phyloP scores from a whole-genome alignment of 768 basidiomycete genomes.

The Gymnopilus junonius region DNA sequence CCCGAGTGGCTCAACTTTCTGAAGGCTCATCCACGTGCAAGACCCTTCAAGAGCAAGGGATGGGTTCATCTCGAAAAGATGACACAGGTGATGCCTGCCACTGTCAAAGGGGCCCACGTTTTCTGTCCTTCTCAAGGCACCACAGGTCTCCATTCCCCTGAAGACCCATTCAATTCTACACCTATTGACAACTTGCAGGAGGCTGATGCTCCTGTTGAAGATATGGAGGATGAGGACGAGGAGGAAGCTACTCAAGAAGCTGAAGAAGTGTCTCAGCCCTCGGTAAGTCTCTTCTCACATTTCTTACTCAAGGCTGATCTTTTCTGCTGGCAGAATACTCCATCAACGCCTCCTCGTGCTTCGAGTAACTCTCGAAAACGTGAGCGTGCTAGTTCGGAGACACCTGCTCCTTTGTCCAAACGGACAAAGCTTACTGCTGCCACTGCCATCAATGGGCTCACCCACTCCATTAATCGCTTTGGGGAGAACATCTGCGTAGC shows the following conservation, averaged over 20 bases:
- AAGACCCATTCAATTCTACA: background rate
- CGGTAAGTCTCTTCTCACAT: background rate
- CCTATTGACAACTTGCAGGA: background rate
- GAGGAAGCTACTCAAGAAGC: background rate
- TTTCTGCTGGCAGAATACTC: background rate
- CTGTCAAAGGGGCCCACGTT: background rate
- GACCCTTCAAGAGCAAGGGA: constrained; percentile 27
- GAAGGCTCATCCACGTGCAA: constrained; percentile 22
- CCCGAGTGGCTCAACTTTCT: constrained; percentile 27
- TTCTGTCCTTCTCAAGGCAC: constrained; percentile 1
- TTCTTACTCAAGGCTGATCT: background rate
- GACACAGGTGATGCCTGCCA: constrained; percentile 12
- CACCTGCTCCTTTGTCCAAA: background rate
- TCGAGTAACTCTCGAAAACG: constrained; percentile 1
- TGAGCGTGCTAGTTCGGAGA: constrained; percentile 5
- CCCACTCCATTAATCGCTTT: constrained; percentile 7
- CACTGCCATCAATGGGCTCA: constrained; percentile 10
- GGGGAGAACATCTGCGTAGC: constrained; percentile 15
- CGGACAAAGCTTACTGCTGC: constrained; percentile 6
- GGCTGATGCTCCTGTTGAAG: no score
- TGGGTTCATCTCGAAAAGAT: constrained; percentile 19
- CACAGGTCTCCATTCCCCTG: background rate
- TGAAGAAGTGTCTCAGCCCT: background rate
- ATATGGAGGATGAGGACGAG: background rate
- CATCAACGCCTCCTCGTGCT: constrained; percentile 9